Conservation (phyloP, 2,329 filamentous ascomycete genomes). For the Aureobasidium sp. region DNA sequence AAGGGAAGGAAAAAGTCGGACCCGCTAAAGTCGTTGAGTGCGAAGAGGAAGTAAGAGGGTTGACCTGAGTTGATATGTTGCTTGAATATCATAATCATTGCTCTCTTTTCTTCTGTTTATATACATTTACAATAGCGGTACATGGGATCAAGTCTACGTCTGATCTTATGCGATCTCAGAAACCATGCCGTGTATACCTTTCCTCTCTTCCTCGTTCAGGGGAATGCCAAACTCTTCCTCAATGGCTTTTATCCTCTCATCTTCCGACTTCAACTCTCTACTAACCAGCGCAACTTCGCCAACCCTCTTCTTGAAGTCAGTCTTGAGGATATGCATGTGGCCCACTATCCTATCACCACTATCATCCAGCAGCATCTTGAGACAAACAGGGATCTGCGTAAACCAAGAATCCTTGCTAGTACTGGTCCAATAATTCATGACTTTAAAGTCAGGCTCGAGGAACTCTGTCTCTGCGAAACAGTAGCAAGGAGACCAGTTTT, state of each 20-base stretch:
- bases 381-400: constrained; percentile 44
- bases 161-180: neutral
- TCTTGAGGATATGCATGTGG: constrained; percentile 35
- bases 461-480: constrained; percentile 61
- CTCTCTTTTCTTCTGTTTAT: neutral
- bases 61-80: neutral
- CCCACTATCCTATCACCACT: constrained; percentile 27
- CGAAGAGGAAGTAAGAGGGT: constrained; percentile 3
- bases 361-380: constrained; percentile 44
- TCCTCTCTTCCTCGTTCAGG: constrained; percentile 30
- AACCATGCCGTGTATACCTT: constrained; percentile 26
- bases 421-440: constrained; percentile 52
- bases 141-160: too few relatives aligned
- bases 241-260: constrained; percentile 36
- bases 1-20: constrained; percentile 67
- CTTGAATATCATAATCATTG: constrained; percentile 4
- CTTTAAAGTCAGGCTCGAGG: constrained; percentile 50
- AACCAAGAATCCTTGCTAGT: constrained; percentile 45
- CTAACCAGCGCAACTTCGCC: constrained; percentile 35
- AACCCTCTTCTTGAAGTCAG: constrained; percentile 38
- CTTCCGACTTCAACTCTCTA: constrained; percentile 33
- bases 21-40: constrained; percentile 56
- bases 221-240: constrained; percentile 38
- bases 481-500: constrained; percentile 53
- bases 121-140: neutral